Conservation (phyloP, 2,329 filamentous ascomycete genomes). For the Pseudogymnoascus sp. region DNA sequence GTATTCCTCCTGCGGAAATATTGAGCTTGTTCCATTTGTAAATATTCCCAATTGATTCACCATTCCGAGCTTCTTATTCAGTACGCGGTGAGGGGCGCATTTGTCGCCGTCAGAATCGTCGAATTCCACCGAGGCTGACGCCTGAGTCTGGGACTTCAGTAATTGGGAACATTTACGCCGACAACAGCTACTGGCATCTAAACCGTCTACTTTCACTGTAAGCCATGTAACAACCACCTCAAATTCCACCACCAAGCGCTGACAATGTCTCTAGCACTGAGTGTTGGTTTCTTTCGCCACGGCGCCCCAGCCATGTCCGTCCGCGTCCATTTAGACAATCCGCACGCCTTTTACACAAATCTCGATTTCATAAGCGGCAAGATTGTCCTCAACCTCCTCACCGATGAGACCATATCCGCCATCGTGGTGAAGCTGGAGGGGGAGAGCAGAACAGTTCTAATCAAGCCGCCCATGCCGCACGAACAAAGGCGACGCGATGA, state of each 20-base stretch:
- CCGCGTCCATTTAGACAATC: slow-evolving; percentile 56
- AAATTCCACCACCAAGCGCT: neutral
- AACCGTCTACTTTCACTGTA: neutral
- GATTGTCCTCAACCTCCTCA: slow-evolving; percentile 48
- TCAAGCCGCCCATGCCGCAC: slow-evolving; percentile 17
- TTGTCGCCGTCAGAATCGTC: neutral
- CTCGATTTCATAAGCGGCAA: slow-evolving; percentile 63
- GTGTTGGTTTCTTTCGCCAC: neutral
- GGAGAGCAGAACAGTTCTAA: slow-evolving; percentile 57
- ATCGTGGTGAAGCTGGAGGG: slow-evolving; percentile 79
- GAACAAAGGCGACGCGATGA: slow-evolving; percentile 16
- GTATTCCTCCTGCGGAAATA: neutral
- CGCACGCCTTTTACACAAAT: slow-evolving; percentile 69
- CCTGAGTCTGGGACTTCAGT: neutral
- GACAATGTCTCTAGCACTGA: slow-evolving; percentile 2
- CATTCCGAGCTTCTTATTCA: neutral
- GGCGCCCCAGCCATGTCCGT: slow-evolving; percentile 49
- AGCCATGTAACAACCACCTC: neutral
- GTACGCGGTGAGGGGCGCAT: neutral
- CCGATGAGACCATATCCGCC: slow-evolving; percentile 61
- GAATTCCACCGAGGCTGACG: neutral
- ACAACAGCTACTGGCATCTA: neutral
- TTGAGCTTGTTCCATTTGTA: neutral
- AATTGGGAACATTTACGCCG: neutral
- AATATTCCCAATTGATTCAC: neutral